Evolutionary conservation across 129 eudicot species (phyloP).

Genomic region (Dittrichia graveolens): DNA sequence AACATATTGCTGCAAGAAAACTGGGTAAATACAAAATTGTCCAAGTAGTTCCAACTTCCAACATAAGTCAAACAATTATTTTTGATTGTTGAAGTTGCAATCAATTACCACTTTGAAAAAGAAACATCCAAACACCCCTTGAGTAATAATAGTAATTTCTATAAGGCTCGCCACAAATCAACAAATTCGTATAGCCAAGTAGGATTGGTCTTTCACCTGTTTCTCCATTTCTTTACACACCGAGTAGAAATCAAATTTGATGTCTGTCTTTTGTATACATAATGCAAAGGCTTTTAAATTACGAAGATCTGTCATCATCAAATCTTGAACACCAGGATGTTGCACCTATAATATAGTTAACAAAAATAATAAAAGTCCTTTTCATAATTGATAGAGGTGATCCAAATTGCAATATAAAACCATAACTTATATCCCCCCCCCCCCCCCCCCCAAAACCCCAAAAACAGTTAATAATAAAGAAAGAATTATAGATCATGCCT

Average conservation of each 20-base stretch:
- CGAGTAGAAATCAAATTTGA: constrained; percentile 86
- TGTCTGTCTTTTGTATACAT: constrained; percentile 87
- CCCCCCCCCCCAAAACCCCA: no score
- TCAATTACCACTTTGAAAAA: no score
- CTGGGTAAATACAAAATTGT: neutral
- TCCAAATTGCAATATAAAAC: neutral
- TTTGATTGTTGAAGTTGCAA: constrained; percentile 8
- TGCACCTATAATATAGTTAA: constrained; percentile 60
- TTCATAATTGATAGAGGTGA: constrained; percentile 19
- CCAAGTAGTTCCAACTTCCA: neutral
- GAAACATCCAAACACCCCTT: no score
- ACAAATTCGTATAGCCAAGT: neutral
- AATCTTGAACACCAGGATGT: constrained; percentile 92
- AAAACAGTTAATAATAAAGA: no score
- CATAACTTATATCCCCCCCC: no score
- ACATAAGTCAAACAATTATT: neutral
- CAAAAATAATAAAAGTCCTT: neutral
- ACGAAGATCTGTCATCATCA: constrained; percentile 96
- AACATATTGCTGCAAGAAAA: constrained; percentile 2
- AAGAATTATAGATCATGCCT: no score
- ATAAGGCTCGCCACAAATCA: neutral
- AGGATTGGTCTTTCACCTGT: constrained; percentile 59
- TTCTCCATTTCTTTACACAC: constrained; percentile 94
- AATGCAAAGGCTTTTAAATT: constrained; percentile 92
- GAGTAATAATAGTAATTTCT: neutral